These are phyloP conservation scores for Cryphonectria parasitica DNA, from an alignment of 2,329 filamentous ascomycete species.

Conservation along the genomic window DNA sequence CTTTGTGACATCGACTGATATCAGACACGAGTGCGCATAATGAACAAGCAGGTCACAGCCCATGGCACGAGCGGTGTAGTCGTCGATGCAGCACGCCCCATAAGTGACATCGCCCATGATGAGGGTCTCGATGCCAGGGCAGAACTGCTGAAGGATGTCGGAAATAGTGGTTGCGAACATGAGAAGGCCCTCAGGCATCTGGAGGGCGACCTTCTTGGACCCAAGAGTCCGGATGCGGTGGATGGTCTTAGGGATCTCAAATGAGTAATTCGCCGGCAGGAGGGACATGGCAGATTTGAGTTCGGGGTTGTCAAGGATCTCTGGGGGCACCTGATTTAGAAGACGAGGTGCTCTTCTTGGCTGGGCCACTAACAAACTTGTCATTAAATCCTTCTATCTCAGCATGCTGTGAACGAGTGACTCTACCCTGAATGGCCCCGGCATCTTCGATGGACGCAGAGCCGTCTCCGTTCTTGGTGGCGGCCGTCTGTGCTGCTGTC, in stretches of 20 bases:
- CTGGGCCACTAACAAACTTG: conserved; percentile 61
- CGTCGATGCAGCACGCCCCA: conserved; percentile 97
- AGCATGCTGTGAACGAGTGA: not conserved
- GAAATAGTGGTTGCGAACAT: conserved; percentile 97
- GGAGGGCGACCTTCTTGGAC: conserved; percentile 85
- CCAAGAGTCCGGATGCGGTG: conserved; percentile 83
- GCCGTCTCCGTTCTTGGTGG: conserved; percentile 47
- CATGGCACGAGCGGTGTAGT: conserved; percentile 92
- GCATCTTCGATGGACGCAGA: conserved; percentile 56
- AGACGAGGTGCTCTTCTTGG: conserved; percentile 75
- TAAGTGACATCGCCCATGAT: conserved; percentile 99
- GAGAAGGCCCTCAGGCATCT: conserved; percentile 94
- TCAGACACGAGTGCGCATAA: conserved; percentile 95
- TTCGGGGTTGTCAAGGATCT: conserved; percentile 82
- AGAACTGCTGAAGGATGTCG: conserved; percentile 94
- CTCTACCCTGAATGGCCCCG: conserved; percentile 69
- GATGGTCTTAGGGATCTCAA: conserved; percentile 98
- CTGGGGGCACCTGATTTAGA: conserved; percentile 87
- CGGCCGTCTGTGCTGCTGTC: conserved; percentile 65
- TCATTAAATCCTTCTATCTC: conserved; percentile 18
- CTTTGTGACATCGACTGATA: conserved; percentile 93
- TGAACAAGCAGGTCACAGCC: conserved; percentile 95
- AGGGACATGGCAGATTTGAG: conserved; percentile 87
- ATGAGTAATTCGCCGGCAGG: conserved; percentile 94
- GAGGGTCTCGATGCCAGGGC: conserved; percentile 84